Percentiles rank a stretch among this genome's conserved stretches.
Evolutionary conservation across 208 protist species (phyloP).

Genomic region (Leishmania lainsoni): DNA sequence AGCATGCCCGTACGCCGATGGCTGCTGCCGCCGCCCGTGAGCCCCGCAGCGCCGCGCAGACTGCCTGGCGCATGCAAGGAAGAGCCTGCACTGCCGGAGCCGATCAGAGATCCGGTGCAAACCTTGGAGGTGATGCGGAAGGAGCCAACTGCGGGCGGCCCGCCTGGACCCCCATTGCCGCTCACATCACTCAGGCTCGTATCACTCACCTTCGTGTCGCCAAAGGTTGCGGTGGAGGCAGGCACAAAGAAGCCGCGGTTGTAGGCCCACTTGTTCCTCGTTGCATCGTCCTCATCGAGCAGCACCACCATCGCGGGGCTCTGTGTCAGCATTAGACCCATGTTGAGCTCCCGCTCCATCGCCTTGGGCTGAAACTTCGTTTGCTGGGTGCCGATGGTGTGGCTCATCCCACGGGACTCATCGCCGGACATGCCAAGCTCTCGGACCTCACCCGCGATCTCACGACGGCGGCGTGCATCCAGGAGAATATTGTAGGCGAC

Average conservation of each 20-base stretch:
- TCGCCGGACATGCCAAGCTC: constrained; percentile 40
- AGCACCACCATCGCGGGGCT: constrained; percentile 89
- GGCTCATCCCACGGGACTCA: constrained; percentile 20
- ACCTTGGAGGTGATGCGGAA: constrained; percentile 48
- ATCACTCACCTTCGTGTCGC: constrained; percentile 23
- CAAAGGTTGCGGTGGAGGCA: constrained; percentile 46
- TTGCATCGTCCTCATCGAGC: constrained; percentile 72
- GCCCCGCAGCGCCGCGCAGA: constrained; percentile 1
- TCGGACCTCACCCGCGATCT: constrained; percentile 70
- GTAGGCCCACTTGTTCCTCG: constrained; percentile 74
- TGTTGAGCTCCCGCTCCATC: constrained; percentile 83
- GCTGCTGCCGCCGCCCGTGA: constrained; percentile 15
- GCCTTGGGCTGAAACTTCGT: constrained; percentile 56
- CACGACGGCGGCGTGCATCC: constrained; percentile 61
- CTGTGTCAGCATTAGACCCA: constrained; percentile 83
- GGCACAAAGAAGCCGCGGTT: constrained; percentile 82
- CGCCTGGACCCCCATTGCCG: constrained; percentile 5
- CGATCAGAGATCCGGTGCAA: constrained; percentile 26
- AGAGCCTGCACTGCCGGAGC: constrained; percentile 23
- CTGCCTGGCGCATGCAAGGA: constrained; percentile 30
- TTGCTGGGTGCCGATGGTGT: constrained; percentile 25
- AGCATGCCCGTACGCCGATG: constrained; percentile 29
- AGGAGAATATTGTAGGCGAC: constrained; percentile 89
- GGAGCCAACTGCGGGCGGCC: constrained; percentile 35
- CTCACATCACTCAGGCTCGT: constrained; percentile 20